Percentiles rank a stretch among this genome's conserved stretches.
Evolutionary conservation across 208 protist genomes (phyloP).

Genomic region (Balamuthia mandrillaris): DNA sequence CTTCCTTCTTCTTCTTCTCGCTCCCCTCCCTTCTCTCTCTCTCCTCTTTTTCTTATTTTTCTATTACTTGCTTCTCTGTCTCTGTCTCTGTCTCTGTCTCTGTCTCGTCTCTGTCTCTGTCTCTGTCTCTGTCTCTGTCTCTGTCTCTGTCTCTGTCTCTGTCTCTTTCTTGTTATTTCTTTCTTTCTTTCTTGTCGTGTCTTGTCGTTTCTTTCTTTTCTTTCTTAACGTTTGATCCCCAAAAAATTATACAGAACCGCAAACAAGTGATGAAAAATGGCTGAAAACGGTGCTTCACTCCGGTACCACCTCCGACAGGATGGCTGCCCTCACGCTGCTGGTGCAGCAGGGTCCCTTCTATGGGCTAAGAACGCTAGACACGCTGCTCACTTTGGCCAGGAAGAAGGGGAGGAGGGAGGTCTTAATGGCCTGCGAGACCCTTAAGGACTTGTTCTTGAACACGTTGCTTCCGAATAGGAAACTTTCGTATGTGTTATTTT

Average conservation of each 20-base stretch:
- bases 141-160: too few species aligned
- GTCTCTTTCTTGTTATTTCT: too few species aligned
- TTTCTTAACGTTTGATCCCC: too few species aligned
- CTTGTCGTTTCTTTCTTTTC: too few species aligned
- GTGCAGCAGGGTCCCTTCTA: constrained; percentile 35
- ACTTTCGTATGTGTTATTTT: neutral
- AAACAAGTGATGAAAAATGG: constrained; percentile 29
- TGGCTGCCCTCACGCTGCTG: constrained; percentile 37
- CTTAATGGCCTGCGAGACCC: constrained; percentile 25
- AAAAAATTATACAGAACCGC: neutral
- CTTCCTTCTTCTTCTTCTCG: too few species aligned
- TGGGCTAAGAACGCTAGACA: neutral
- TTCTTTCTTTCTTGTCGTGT: too few species aligned
- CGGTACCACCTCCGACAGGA: constrained; percentile 44
- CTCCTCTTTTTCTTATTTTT: too few species aligned
- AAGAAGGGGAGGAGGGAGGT: constrained; percentile 42
- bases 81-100: too few species aligned
- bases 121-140: too few species aligned
- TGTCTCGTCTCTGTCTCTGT: too few species aligned
- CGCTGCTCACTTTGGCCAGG: constrained; percentile 1
- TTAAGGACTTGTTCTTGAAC: constrained; percentile 4
- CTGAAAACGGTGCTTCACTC: constrained; percentile 37
- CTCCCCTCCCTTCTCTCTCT: too few species aligned
- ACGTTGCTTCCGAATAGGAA: constrained; percentile 20
- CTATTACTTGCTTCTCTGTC: too few species aligned